Percentiles rank a stretch among this genome's conserved stretches.
Conservation (phyloP, 1,284 basidiomycete species). For the Tilletiopsis washingtonensis region DNA sequence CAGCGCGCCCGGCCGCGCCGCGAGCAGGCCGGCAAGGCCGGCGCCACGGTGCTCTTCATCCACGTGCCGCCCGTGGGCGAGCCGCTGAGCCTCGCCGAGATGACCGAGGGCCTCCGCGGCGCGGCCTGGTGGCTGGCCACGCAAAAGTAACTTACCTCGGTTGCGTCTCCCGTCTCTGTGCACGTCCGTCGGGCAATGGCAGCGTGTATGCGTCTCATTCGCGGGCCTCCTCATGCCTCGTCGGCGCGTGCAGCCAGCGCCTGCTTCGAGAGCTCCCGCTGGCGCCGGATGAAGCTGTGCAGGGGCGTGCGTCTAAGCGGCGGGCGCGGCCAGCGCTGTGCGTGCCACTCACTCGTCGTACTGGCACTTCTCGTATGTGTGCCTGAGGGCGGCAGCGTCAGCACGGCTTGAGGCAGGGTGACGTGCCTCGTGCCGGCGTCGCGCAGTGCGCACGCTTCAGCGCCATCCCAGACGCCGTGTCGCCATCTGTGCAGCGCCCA, state of each 20-base stretch:
- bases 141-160: too few relatives aligned
- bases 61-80: conserved; percentile 8
- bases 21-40: neutral
- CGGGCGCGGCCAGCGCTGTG: neutral
- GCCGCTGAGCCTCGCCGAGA: neutral
- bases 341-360: conserved; percentile 40
- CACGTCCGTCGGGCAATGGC: too few relatives aligned
- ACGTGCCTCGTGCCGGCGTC: neutral
- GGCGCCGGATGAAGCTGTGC: conserved; percentile 31
- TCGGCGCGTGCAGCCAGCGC: too few relatives aligned
- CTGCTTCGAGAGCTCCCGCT: conserved; percentile 23
- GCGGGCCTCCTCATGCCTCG: too few relatives aligned
- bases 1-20: neutral
- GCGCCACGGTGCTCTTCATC: conserved; percentile 5
- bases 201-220: too few relatives aligned
- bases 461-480: too few relatives aligned
- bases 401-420: neutral
- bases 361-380: conserved; percentile 44
- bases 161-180: too few relatives aligned
- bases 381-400: conserved; percentile 11
- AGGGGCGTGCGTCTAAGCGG: neutral
- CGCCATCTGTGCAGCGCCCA: neutral
- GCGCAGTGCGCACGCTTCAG: neutral
- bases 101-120: neutral
- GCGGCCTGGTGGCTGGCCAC: too few relatives aligned